Percentiles rank a stretch among this genome's conserved stretches.
Evolutionary conservation across 2,329 filamentous ascomycete genomes (phyloP).

Genomic region (Bisporella sp.): DNA sequence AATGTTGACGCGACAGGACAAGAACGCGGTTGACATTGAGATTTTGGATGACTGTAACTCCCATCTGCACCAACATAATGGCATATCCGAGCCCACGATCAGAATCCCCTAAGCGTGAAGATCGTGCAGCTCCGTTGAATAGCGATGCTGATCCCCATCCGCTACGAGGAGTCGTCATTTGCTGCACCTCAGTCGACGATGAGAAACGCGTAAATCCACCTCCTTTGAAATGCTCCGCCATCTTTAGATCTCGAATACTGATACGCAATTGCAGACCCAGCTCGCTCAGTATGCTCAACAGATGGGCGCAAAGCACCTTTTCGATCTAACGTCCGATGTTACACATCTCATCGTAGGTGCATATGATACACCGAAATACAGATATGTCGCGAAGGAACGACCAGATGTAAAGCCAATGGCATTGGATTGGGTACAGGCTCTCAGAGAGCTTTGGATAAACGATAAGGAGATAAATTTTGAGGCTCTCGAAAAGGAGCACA

Average conservation of each 20-base stretch:
- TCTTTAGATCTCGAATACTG: neutral
- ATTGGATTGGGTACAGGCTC: constrained; percentile 76
- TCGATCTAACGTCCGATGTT: constrained; percentile 91
- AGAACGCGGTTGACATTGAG: too few species aligned
- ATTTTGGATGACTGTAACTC: too few species aligned
- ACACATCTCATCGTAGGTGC: constrained; percentile 91
- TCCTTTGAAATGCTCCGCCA: neutral
- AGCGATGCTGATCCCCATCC: constrained; percentile 28
- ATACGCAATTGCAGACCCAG: constrained; percentile 33
- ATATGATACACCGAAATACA: constrained; percentile 87
- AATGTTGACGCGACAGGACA: too few species aligned
- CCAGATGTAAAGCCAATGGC: constrained; percentile 79
- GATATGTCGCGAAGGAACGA: constrained; percentile 84
- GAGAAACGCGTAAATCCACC: constrained; percentile 62
- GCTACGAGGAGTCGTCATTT: constrained; percentile 68
- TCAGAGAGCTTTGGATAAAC: constrained; percentile 72
- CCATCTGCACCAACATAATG: too few species aligned
- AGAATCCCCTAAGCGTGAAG: too few species aligned
- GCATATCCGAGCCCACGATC: too few species aligned
- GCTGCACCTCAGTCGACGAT: constrained; percentile 78
- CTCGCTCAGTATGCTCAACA: constrained; percentile 61
- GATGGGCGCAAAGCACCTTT: constrained; percentile 81
- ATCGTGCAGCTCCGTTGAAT: constrained; percentile 11
- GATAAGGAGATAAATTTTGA: constrained; percentile 69
- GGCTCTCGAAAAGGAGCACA: constrained; percentile 60